phyloP scores from a whole-genome alignment of 345 rosid genomes.

The Acer campestre region DNA sequence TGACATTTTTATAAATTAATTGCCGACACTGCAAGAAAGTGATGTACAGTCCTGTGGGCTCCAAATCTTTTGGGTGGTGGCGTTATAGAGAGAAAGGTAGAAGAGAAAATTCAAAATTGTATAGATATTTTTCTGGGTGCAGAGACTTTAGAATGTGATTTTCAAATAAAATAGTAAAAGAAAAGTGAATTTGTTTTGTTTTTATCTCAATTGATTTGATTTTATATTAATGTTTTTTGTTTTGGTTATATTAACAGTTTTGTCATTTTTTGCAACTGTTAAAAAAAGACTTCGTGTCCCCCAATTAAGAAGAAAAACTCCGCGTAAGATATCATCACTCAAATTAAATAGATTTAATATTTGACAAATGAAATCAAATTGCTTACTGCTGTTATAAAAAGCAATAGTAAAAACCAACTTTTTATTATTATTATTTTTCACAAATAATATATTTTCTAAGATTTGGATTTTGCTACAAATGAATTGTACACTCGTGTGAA shows the following conservation, averaged over 20 bases:
- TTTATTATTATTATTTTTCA: not conserved
- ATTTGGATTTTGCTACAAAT: not conserved
- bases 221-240: not conserved
- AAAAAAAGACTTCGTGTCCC: constrained; percentile 9
- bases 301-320: not conserved
- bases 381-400: constrained; percentile 10
- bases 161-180: not conserved
- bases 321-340: not conserved
- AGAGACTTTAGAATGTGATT: not conserved
- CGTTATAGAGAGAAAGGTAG: not conserved
- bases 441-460: not conserved
- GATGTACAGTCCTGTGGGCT: constrained; percentile 15
- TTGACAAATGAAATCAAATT: constrained; percentile 12
- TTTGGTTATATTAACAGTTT: not conserved
- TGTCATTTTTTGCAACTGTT: not conserved
- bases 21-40: constrained; percentile 20
- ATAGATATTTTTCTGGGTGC: not conserved
- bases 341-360: not conserved
- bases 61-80: not conserved
- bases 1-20: not conserved
- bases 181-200: not conserved
- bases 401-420: constrained; percentile 2
- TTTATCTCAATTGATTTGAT: not conserved
- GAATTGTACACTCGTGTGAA: not conserved
- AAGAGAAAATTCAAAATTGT: not conserved